Percentiles rank a stretch among this genome's conserved stretches.
Evolutionary conservation across 805 yeast genomes (phyloP).

Genomic region (Kluyveromyces aestuarii): DNA sequence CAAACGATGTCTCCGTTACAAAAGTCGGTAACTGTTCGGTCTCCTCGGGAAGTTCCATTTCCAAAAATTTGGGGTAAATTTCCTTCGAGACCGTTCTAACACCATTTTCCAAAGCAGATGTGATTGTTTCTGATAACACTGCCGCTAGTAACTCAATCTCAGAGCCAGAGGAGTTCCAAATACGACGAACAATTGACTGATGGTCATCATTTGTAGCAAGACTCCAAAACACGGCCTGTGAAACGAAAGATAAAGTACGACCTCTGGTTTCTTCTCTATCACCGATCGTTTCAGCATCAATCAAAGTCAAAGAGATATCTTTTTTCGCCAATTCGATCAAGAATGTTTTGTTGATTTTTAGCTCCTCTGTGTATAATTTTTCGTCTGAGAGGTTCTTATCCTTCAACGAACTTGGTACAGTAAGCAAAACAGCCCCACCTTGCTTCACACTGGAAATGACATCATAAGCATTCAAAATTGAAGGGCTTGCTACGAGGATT

Average conservation of each 20-base stretch:
- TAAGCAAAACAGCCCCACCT: conserved; percentile 45
- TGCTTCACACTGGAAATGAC: conserved; percentile 50
- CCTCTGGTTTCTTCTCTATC: conserved; percentile 67
- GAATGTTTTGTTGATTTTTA: conserved; percentile 40
- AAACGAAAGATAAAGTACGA: conserved; percentile 61
- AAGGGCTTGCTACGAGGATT: conserved; percentile 52
- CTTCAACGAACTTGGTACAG: conserved; percentile 25
- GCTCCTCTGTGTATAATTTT: conserved; percentile 39
- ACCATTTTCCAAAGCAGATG: conserved; percentile 42
- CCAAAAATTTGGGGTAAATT: conserved; percentile 5
- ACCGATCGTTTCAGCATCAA: conserved; percentile 57
- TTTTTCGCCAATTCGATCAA: conserved; percentile 45
- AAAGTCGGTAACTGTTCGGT: conserved; percentile 37
- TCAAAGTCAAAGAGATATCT: conserved; percentile 41
- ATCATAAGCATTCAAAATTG: conserved; percentile 48
- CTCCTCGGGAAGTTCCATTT: conserved; percentile 8
- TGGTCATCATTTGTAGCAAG: conserved; percentile 44
- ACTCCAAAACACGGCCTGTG: conserved; percentile 77
- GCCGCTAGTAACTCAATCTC: conserved; percentile 73
- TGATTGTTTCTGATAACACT: conserved; percentile 56
- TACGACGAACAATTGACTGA: conserved; percentile 63
- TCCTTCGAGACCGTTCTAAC: conserved; percentile 32
- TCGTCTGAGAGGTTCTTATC: conserved; percentile 29
- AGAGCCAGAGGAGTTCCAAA: conserved; percentile 72
- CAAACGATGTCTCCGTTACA: conserved; percentile 56